phyloP scores from a whole-genome alignment of 2,329 filamentous ascomycete species.

The Fusarium scirpi region DNA sequence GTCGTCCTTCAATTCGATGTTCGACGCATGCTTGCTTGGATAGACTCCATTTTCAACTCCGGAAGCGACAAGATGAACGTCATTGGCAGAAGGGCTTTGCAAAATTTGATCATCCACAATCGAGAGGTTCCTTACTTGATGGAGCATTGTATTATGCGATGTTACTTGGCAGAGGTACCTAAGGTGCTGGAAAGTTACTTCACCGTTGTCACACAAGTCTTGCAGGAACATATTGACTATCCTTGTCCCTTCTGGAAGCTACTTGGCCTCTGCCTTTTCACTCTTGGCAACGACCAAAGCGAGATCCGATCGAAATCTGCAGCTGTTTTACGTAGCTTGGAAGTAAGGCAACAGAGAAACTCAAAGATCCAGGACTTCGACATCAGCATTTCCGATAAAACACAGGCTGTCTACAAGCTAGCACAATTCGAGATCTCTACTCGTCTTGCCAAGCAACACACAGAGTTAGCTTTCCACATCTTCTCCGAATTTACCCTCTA shows the following conservation, averaged over 20 bases:
- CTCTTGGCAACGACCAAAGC: constrained; percentile 90
- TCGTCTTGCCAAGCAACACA: constrained; percentile 86
- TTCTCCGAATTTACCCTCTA: constrained; percentile 96
- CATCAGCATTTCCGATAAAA: constrained; percentile 98
- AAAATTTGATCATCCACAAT: constrained; percentile 91
- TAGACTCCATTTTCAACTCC: constrained; percentile 93
- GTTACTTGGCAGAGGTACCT: constrained; percentile 82
- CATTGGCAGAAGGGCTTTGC: constrained; percentile 88
- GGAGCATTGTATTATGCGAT: constrained; percentile 90
- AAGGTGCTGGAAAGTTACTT: constrained; percentile 97
- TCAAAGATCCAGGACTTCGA: constrained; percentile 97
- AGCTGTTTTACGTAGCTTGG: constrained; percentile 81
- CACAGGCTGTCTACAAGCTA: constrained; percentile 96
- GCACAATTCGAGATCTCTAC: constrained; percentile 98
- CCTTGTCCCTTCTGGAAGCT: constrained; percentile 91
- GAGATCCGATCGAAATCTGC: constrained; percentile 91
- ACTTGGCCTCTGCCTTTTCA: constrained; percentile 88
- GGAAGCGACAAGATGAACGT: constrained; percentile 91
- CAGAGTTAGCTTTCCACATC: constrained; percentile 89
- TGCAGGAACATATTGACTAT: constrained; percentile 85
- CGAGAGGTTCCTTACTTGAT: constrained; percentile 86
- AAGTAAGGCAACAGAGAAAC: constrained; percentile 80
- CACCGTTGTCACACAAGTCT: constrained; percentile 87
- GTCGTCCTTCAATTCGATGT: constrained; percentile 92
- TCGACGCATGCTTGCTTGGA: constrained; percentile 92